A percentile compares a stretch with the other conserved stretches of the same genome.
Conservation (phyloP, 2,329 filamentous ascomycete genomes). For the Cytospora piceae region DNA sequence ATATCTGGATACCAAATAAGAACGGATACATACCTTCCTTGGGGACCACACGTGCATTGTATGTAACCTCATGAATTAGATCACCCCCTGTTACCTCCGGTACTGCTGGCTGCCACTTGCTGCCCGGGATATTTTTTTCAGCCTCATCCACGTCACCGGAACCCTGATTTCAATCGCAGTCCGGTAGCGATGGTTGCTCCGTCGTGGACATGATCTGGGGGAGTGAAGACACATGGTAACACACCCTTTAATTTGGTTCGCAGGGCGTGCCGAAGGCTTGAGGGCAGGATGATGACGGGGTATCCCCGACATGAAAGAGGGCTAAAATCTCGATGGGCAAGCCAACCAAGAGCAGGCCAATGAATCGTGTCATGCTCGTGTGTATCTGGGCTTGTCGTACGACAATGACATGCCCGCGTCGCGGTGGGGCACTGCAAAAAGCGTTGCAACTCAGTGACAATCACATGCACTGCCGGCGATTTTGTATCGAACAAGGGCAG, state of each 20-base stretch:
- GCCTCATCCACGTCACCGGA: background rate
- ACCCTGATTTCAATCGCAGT: background rate
- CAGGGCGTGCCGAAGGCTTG: background rate
- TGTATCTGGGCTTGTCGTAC: conserved; percentile 12
- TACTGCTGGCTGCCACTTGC: background rate
- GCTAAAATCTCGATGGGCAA: background rate
- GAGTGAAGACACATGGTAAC: no score
- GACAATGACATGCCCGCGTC: conserved; percentile 24
- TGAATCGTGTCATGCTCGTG: background rate
- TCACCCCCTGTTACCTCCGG: background rate
- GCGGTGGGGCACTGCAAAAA: background rate
- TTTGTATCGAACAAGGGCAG: background rate
- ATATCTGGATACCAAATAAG: background rate
- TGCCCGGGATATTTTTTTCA: background rate
- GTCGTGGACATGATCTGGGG: no score
- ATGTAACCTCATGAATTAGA: no score
- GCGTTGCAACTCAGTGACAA: background rate
- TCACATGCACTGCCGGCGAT: conserved; percentile 1
- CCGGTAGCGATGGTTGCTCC: no score
- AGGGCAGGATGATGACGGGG: background rate
- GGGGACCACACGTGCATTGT: no score
- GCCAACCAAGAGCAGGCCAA: background rate
- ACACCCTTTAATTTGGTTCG: background rate
- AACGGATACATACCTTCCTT: background rate
- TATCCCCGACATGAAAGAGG: background rate